Percentiles rank a stretch among this genome's conserved stretches.
phyloP scores from a whole-genome alignment of 202 grass and related monocot species.

The Zoysia matrella region DNA sequence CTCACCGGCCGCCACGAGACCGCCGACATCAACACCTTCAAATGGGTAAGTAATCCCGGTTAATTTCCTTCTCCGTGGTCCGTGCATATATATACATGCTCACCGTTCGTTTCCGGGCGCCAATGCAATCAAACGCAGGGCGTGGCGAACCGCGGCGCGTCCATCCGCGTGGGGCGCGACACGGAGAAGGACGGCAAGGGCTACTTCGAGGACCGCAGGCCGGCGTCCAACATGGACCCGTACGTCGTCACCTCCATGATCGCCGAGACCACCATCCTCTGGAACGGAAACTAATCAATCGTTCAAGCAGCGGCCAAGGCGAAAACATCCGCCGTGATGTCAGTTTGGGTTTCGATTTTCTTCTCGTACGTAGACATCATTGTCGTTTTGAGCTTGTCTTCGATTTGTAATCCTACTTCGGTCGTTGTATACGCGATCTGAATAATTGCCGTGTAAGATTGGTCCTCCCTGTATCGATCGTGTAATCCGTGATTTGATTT shows the following conservation, averaged over 20 bases:
- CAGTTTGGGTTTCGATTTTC: conserved; percentile 4
- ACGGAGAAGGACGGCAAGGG: conserved; percentile 84
- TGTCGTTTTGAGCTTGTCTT: neutral
- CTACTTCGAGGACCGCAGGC: conserved; percentile 91
- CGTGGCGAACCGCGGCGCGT: conserved; percentile 82
- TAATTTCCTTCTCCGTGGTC: too few species aligned
- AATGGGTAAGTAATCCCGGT: conserved; percentile 46
- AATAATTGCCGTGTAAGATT: conserved; percentile 43
- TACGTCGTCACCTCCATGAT: conserved; percentile 77
- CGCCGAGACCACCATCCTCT: conserved; percentile 72
- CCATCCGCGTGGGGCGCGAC: conserved; percentile 80
- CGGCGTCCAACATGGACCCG: conserved; percentile 90
- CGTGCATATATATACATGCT: too few species aligned
- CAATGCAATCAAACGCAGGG: conserved; percentile 45
- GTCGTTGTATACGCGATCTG: conserved; percentile 4
- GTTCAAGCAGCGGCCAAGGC: too few species aligned
- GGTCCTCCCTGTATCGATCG: neutral
- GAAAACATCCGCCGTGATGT: conserved; percentile 18
- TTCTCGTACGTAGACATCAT: neutral
- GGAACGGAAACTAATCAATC: neutral
- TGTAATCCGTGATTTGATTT: neutral
- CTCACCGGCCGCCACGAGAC: conserved; percentile 96
- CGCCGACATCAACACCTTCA: conserved; percentile 91
- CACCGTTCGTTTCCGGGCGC: too few species aligned
- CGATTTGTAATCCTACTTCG: neutral